Evolutionary conservation across 441 rosid genomes (phyloP), one percentile per base, ranked within the genome.

Genomic region (Gossypium davidsonii): DNA sequence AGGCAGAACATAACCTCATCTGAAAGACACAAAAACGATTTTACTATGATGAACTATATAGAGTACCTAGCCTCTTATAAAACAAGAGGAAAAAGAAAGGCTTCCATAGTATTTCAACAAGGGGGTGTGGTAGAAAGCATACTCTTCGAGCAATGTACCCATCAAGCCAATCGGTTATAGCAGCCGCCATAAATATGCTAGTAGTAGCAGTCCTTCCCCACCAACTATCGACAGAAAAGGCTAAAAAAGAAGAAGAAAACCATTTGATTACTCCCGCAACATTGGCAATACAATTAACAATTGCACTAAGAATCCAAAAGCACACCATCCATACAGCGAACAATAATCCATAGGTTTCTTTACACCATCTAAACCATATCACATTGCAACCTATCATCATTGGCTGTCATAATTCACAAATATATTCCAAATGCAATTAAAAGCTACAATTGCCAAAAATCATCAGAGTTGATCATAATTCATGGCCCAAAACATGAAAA

Each of bases 111-210:
- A 12, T 37, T 55, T 34, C 31, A 26, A 17, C 20, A 28, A 15
- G 11, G 3, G 28, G 9, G 15, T 3, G 55, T 21, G 14, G 10
- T 53, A 25, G 14, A 70, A 26, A 8, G 20, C 37, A 65, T 81
- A 94, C 99, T 94, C 87, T 94, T 51, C 98, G 79, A 1, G 99
- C 99, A 71, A 94, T 80, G 80, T 92, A 94, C 10, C 99, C 99
- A 71, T 94, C 99, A 37, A 94, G 98, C 99, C 98, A 94, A 79
- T 92, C 99, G 4, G 99, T 94, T 73, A 94, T 76, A 14, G 99
- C 94, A 21, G 99, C 98, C 28, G 89, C 92, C 71, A 94, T 84
- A 76, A 94, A 94, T 74, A 94, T 85, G 77, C 93, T 84, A 18
- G 98, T 91, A 21, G 99, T 94, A 14, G 94, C 90, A 14, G 96